Conservation (phyloP, 1,139 yeast genomes). For the Geotrichum restrictum region DNA sequence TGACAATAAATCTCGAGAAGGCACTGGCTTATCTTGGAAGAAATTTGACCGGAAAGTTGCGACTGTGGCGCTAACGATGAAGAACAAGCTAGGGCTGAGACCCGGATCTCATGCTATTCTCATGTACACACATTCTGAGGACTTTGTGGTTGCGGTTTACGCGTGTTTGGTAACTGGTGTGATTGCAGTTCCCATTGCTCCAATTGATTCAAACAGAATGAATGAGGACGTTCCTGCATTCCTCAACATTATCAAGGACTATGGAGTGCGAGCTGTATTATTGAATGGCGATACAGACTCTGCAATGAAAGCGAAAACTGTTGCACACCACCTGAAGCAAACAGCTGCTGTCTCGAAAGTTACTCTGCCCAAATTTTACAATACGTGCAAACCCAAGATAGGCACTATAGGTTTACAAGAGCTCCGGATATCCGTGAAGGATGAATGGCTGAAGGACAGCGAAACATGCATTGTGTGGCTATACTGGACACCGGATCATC, state of each 20-base stretch:
- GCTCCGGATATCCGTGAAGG: constrained; percentile 44
- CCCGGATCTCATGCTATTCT: constrained; percentile 73
- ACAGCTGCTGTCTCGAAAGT: constrained; percentile 44
- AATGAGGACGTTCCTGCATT: constrained; percentile 75
- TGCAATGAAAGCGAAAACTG: constrained; percentile 63
- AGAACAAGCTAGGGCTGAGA: constrained; percentile 47
- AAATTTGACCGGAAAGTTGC: constrained; percentile 75
- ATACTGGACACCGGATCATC: constrained; percentile 69
- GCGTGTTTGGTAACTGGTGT: constrained; percentile 86
- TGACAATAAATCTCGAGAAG: constrained; percentile 42
- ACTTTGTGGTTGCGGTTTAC: constrained; percentile 73
- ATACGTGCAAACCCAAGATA: constrained; percentile 65
- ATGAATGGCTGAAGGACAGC: constrained; percentile 37
- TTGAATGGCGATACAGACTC: constrained; percentile 73
- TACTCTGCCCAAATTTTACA: constrained; percentile 55
- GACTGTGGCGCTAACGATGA: constrained; percentile 59
- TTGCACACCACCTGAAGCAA: constrained; percentile 60
- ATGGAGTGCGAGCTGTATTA: constrained; percentile 65
- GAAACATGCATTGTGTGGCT: constrained; percentile 57
- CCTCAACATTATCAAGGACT: constrained; percentile 62
- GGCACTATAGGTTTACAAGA: constrained; percentile 48
- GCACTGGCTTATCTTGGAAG: constrained; percentile 73
- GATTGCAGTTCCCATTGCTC: constrained; percentile 74
- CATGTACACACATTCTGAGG: constrained; percentile 86
- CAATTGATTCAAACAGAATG: constrained; percentile 63